Evolutionary conservation across 108 stramenopile species (phyloP).

Genomic region (Nannochloropsis gaditana): DNA sequence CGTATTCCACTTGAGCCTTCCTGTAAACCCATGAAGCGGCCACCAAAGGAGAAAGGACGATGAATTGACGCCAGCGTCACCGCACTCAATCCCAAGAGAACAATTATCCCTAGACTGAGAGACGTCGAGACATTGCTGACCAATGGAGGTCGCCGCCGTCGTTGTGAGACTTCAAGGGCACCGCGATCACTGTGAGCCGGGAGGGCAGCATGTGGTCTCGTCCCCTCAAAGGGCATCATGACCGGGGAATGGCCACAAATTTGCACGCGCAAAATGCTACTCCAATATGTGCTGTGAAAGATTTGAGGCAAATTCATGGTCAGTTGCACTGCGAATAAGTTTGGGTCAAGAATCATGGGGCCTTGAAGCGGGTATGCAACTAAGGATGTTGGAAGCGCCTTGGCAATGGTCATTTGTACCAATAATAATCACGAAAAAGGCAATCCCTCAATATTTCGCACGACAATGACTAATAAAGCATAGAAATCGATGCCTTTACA

Average conservation of each 20-base stretch:
- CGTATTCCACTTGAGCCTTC: too few relatives aligned
- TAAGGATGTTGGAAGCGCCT: too few relatives aligned
- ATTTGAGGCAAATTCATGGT: too few relatives aligned
- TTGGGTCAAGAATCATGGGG: too few relatives aligned
- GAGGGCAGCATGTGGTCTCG: background rate
- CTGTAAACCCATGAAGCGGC: background rate
- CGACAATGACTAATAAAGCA: too few relatives aligned
- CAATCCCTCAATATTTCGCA: too few relatives aligned
- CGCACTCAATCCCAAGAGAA: background rate
- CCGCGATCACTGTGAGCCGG: background rate
- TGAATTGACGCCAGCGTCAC: background rate
- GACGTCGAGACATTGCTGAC: background rate
- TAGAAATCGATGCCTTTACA: too few relatives aligned
- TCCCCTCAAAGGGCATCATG: slow-evolving; percentile 10
- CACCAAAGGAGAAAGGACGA: background rate
- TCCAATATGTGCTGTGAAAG: background rate
- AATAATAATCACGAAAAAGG: too few relatives aligned
- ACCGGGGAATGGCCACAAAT: background rate
- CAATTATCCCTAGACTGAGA: background rate
- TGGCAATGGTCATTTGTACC: too few relatives aligned
- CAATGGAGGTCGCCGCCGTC: background rate
- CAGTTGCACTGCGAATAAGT: too few relatives aligned
- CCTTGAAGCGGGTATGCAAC: too few relatives aligned
- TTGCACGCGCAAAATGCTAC: background rate
- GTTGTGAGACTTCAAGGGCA: background rate